Base-by-base conservation (phyloP, 495 filamentous ascomycete genomes). In the Platismatia glauca region DNA sequence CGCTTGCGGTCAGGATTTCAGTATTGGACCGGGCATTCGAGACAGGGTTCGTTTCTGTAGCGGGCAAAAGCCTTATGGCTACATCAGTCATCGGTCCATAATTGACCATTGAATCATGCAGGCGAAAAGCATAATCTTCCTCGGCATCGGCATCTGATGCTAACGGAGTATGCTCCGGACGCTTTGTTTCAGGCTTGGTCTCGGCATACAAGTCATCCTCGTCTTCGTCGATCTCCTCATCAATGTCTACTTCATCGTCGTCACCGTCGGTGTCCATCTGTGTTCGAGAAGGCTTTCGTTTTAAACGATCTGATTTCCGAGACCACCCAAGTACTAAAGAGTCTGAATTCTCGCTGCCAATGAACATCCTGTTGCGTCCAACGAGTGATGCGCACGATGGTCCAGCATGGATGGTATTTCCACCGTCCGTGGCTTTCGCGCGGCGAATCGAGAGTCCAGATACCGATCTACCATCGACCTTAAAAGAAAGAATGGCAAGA, bases 381-480 rank as follows among this genome's bases (percentile, higher is more conserved):
- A 97, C 71, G 37, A 79, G 78, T 37, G 84, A 80, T 1, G 89
- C 79, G 52, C 86, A 89, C 6, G 89, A 86, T n/a, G 86, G 83
- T 34, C 81, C 76, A 38, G 82, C 82, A 33, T 79, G 79, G 62
- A 95, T 72, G 16, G 89, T 62, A 55, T 73, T 66, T 4, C 84
- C 86, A 27, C 87, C 88, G 1, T 80, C 70, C 46, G 88, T 82
- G 52, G 74, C 66, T 20, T 79, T 71, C 39, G 96, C 72, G 20
- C 82, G 73, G 56, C 82, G 83, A 55, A 98, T 71, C 7, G 81
- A 82, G 37, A 97, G 77, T 8, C 91, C 91, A 43, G 91, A 95
- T 31, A 99, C 90, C 12, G 90, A 94, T 52, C 93, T 82, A n/a
- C 94, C 94, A 71, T 96, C 91, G 57, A 96, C 82, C 62, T 83